Evolutionary conservation across 192 early-diverging fungal species (phyloP).

Genomic region (Entomortierella parvispora): DNA sequence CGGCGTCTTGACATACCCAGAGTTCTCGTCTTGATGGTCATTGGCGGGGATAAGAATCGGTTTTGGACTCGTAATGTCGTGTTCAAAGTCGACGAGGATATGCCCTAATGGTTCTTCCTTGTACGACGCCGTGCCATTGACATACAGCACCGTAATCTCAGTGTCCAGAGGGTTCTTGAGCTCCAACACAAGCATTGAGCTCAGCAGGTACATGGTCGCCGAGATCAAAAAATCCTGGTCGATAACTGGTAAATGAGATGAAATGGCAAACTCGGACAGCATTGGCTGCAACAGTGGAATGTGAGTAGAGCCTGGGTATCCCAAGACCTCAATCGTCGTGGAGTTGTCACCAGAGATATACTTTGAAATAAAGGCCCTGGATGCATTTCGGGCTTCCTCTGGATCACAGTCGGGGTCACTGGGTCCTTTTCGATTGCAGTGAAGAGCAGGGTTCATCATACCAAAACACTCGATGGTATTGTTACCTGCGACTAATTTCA

Average conservation of each 20-base stretch:
- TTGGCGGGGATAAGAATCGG: conserved; percentile 48
- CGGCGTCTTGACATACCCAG: conserved; percentile 44
- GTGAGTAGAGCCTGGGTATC: conserved; percentile 19
- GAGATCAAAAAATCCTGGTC: conserved; percentile 39
- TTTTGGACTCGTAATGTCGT: conserved; percentile 35
- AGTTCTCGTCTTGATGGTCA: conserved; percentile 39
- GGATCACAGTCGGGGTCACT: conserved; percentile 18
- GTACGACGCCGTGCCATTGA: conserved; percentile 41
- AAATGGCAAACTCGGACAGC: conserved; percentile 29
- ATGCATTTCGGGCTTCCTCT: conserved; percentile 20
- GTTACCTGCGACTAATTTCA: conserved; percentile 17
- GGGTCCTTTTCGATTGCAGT: conserved; percentile 19
- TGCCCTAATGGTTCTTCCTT: conserved; percentile 39
- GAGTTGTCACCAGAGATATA: conserved; percentile 50
- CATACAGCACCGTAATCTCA: conserved; percentile 37
- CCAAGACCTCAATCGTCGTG: conserved; percentile 32
- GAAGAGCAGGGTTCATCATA: conserved; percentile 37
- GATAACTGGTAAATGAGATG: conserved; percentile 26
- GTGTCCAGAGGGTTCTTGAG: conserved; percentile 42
- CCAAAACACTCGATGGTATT: conserved; percentile 43
- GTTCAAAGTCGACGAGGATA: conserved; percentile 37
- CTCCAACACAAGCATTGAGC: conserved; percentile 24
- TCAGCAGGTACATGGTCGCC: conserved; percentile 39
- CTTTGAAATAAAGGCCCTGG: conserved; percentile 42
- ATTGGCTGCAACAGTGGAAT: conserved; percentile 41